These are phyloP conservation scores for Phaseolus lunatus DNA, from an alignment of 306 rosid species.

Conservation along the genomic window DNA sequence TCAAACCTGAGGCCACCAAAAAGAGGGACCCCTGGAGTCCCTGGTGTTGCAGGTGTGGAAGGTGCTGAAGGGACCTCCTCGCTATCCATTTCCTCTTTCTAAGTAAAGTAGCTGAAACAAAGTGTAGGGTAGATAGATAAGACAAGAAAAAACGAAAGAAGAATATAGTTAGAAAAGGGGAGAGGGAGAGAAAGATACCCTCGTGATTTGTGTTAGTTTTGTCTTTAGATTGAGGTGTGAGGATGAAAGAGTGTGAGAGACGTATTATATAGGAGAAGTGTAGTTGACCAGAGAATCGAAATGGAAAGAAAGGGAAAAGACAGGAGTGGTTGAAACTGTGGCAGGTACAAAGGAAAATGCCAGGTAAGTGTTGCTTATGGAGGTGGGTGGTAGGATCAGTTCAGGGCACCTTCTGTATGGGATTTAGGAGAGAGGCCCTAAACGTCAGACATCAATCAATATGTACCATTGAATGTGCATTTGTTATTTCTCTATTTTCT, in stretches of 20 bases:
- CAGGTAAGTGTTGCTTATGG: slow-evolving; percentile 19
- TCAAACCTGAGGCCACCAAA: slow-evolving; percentile 66
- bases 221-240: slow-evolving; percentile 39
- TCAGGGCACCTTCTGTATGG: slow-evolving; percentile 35
- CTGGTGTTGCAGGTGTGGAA: slow-evolving; percentile 81
- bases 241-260: slow-evolving; percentile 20
- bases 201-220: slow-evolving; percentile 26
- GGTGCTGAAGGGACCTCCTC: slow-evolving; percentile 66
- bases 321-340: slow-evolving; percentile 47
- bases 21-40: slow-evolving; percentile 81
- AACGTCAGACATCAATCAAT: slow-evolving; percentile 47
- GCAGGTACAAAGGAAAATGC: slow-evolving; percentile 21
- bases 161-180: neutral
- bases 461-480: slow-evolving; percentile 18
- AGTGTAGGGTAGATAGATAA: neutral
- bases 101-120: slow-evolving; percentile 1
- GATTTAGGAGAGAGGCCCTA: slow-evolving; percentile 36
- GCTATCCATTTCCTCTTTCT: slow-evolving; percentile 50
- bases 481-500: neutral
- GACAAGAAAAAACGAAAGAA: neutral
- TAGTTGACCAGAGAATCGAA: slow-evolving; percentile 58
- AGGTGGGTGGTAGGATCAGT: slow-evolving; percentile 57
- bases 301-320: slow-evolving; percentile 33
- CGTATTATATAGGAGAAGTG: slow-evolving; percentile 40
- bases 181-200: slow-evolving; percentile 5